Evolutionary conservation across 2,329 filamentous ascomycete species (phyloP).

Genomic region (Coleophoma crateriformis): DNA sequence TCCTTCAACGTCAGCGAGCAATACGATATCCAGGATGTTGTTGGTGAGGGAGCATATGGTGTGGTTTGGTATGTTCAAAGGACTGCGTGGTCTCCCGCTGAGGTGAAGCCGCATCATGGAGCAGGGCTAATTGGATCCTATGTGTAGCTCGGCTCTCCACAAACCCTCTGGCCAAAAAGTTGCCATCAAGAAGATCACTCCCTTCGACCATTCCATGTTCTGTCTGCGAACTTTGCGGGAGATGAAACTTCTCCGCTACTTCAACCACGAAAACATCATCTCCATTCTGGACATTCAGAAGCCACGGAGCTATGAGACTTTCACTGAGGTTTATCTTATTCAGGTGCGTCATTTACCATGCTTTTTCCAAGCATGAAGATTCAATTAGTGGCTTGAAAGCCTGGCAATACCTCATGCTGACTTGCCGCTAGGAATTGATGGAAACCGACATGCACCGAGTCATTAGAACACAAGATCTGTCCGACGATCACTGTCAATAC

Average conservation of each 20-base stretch:
- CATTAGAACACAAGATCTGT: conserved; percentile 96
- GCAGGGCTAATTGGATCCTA: background rate
- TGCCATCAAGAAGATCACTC: conserved; percentile 99
- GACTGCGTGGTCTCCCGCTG: background rate
- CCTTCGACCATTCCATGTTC: conserved; percentile 99
- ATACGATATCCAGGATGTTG: conserved; percentile 99
- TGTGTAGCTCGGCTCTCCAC: conserved; percentile 81
- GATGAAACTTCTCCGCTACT: conserved; percentile 98
- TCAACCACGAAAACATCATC: conserved; percentile 99
- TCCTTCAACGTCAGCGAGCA: conserved; percentile 99
- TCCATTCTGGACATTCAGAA: conserved; percentile 99
- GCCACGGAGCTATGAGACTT: conserved; percentile 89
- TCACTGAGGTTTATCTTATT: conserved; percentile 97
- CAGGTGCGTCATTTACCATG: conserved; percentile 54
- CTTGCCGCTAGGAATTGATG: conserved; percentile 74
- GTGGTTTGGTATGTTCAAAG: conserved; percentile 78
- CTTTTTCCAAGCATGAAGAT: too few species aligned
- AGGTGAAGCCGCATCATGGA: background rate
- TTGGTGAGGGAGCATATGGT: conserved; percentile 96
- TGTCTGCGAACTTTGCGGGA: conserved; percentile 92
- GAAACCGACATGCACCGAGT: conserved; percentile 99
- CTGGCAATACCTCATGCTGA: background rate
- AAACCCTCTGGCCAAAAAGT: conserved; percentile 98
- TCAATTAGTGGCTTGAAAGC: too few species aligned
- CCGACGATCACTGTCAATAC: conserved; percentile 99